Base-by-base conservation (phyloP, 768 basidiomycete genomes). In the Leccinum longicurvipes region DNA sequence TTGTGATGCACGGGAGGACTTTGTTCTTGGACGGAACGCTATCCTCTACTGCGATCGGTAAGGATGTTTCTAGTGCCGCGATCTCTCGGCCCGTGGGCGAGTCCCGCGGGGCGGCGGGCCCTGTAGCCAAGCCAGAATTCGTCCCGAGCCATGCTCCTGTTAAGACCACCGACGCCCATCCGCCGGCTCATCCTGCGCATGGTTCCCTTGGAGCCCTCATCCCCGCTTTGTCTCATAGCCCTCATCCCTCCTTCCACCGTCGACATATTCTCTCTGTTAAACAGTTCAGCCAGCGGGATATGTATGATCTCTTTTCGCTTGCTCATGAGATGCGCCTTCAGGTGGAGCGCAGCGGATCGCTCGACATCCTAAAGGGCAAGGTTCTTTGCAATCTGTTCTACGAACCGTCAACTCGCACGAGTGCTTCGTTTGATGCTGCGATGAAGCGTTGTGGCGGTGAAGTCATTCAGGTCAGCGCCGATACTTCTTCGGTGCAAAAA, bases 361-460 rank as follows among this genome's bases (percentile, higher is more conserved):
- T 98, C 54, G 93, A 98, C 62, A 84, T 97, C 55, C 79, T 98
- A 45, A 90, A 87, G 60, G 96, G 96, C 34, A 91, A 88, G 57
- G 87, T 99, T 1, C 81, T 99, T 6, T 93, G 89, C 68, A 94
- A 86, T 21, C 70, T 95, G 34, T 99, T 99, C 80, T 99, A 93
- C 71, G 97, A 99, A 70, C 91, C 96, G 1, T 97, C 94, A 3
- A 99, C 97, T 3, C 82, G 97, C 31, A 99, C 97, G 3, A 93
- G 91, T 59, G 82, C 89, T 4, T 98, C 96, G 9, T 99, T 99
- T 65, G 96, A 99, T 68, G 89, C 96, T 3, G 97, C 97, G 11
- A 99, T 98, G 97, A 96, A 97, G 72, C 85, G 97, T 49, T 93
- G 93, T 65, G 97, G 97, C 25, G 97, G 97, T 19, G 85, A 95